Evolutionary conservation across 805 yeast genomes (phyloP).

Genomic region (Phaffomyces antillensis): DNA sequence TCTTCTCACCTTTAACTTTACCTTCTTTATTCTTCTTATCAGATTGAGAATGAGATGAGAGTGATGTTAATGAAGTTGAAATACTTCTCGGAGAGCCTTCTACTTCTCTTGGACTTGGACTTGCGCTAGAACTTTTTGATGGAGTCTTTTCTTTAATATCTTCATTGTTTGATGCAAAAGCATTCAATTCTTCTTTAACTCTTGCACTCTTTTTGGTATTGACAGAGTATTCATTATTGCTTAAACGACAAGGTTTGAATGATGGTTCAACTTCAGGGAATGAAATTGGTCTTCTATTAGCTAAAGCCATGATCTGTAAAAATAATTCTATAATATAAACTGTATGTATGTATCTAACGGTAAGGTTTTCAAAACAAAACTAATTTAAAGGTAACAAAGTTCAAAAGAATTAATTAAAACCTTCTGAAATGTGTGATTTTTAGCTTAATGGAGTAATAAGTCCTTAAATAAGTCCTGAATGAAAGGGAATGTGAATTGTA

Average conservation of each 20-base stretch:
- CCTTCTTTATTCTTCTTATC: constrained; percentile 8
- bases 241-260: constrained; percentile 24
- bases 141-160: constrained; percentile 21
- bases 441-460: too few relatives aligned
- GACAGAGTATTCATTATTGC: constrained; percentile 15
- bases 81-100: constrained; percentile 22
- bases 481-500: not conserved
- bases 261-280: constrained; percentile 35
- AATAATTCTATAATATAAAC: not conserved
- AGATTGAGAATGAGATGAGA: constrained; percentile 7
- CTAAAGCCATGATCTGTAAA: constrained; percentile 44
- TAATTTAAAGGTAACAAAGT: not conserved
- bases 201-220: constrained; percentile 1
- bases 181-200: constrained; percentile 1
- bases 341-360: not conserved
- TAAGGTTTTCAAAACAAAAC: not conserved
- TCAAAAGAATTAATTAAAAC: constrained; percentile 23
- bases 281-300: constrained; percentile 58
- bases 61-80: constrained; percentile 15
- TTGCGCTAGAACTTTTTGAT: constrained; percentile 17
- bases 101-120: constrained; percentile 19
- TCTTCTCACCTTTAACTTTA: constrained; percentile 17
- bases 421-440: constrained; percentile 11
- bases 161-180: constrained; percentile 2
- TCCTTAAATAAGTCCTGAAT: too few relatives aligned